phyloP scores from a whole-genome alignment of 1,284 basidiomycete genomes.

The Gymnopus androsaceus region DNA sequence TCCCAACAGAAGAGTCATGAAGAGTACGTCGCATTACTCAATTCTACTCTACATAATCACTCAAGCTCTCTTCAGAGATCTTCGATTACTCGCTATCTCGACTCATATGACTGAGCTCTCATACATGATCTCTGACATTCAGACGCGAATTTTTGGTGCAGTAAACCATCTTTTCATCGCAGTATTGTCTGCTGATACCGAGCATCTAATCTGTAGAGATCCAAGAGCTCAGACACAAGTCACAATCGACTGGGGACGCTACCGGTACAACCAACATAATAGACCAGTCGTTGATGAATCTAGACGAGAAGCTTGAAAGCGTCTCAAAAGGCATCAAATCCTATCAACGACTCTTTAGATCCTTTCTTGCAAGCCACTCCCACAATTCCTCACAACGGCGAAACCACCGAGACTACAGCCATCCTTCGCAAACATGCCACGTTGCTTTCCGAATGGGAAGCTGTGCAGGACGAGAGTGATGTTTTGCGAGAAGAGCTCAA shows the following conservation, averaged over 20 bases:
- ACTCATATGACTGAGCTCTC: constrained; percentile 82
- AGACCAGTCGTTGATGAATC: constrained; percentile 75
- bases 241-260: constrained; percentile 62
- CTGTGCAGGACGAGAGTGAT: constrained; percentile 79
- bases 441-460: constrained; percentile 75
- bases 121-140: constrained; percentile 81
- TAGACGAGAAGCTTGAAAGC: constrained; percentile 79
- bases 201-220: constrained; percentile 63
- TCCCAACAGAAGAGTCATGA: constrained; percentile 55
- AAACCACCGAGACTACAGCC: constrained; percentile 47
- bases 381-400: constrained; percentile 37
- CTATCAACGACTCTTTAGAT: constrained; percentile 62
- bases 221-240: constrained; percentile 81
- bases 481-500: constrained; percentile 86
- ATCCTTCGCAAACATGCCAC: constrained; percentile 72
- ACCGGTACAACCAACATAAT: constrained; percentile 66
- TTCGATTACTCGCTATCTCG: constrained; percentile 74
- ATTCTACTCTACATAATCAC: constrained; percentile 14
- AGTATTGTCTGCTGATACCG: constrained; percentile 13
- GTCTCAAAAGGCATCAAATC: constrained; percentile 70
- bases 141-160: constrained; percentile 82
- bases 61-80: constrained; percentile 50
- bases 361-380: constrained; percentile 59
- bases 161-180: constrained; percentile 23
- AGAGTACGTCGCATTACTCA: constrained; percentile 60